Evolutionary conservation across 257 asterid genomes (phyloP), one percentile per base, ranked within the genome.

Genomic region (Thymus quinquecostatus): DNA sequence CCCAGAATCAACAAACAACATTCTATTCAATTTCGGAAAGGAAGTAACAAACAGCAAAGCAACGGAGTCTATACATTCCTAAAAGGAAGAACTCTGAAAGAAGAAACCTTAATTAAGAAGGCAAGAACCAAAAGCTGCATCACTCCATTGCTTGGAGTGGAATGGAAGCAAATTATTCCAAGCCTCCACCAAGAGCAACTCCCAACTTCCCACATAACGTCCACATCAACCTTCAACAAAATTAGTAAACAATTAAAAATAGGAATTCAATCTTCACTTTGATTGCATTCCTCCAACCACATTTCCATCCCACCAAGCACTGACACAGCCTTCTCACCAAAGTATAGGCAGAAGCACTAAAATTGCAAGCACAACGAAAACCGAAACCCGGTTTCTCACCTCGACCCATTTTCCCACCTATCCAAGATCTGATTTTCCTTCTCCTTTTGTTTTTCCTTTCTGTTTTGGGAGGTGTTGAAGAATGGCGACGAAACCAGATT

Each of bases 401-500:
- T 62, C 45, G 57, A 49, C 13, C 48, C 10, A 4, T 51, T 60
- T 47, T 77, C 50, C 64, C 54, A 34, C 4, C 21, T 33, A 21
- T 21, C 6, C 69, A 14, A 69, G 29, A 57, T 30, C 28, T 11
- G 32, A 4, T 36, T 56, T 41, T 28, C 13, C 9, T 28, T 27
- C 27, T 56, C 12, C 6, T 3, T 14, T 14, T 8, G 49, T 50
- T 38, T 51, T 27, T 13, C 14, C 21, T 64, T 8, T 21, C 0
- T 9, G 2, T 36, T n/a, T n/a, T 8, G 33, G 10, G 5, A 34
- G 34, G 45, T 11, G 11, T 43, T 38, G 33, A 51, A 53, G 73
- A 76, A 32, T 92, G 96, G 73, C 92, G 1, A 30, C 84, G 3
- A 90, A 83, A 60, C 78, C 96, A 2, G 97, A 90, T 77, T 87